These are phyloP conservation scores for Hypoxylon sp. DNA, from an alignment of 2,329 filamentous ascomycete species.

Conservation along the genomic window DNA sequence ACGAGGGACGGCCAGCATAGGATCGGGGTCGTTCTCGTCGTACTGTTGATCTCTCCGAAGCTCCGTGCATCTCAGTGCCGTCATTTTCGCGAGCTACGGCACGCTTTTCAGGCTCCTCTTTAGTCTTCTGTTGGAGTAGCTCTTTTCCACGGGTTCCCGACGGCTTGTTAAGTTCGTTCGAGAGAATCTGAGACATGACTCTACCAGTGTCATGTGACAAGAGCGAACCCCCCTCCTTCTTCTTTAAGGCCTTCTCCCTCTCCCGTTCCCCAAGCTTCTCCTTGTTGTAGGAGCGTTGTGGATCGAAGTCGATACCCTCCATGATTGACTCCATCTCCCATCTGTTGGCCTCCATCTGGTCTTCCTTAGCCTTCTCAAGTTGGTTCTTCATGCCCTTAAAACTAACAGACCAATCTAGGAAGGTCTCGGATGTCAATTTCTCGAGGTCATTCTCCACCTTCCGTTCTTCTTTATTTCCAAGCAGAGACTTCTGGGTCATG, in stretches of 20 bases:
- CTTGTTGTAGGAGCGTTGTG: not conserved
- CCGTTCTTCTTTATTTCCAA: conserved; percentile 37
- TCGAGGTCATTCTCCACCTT: conserved; percentile 13
- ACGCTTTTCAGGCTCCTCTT: conserved; percentile 29
- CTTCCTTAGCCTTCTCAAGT: conserved; percentile 47
- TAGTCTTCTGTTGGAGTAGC: conserved; percentile 6
- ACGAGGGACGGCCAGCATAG: conserved; percentile 49
- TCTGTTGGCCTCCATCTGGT: conserved; percentile 38
- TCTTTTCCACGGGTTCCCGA: conserved; percentile 19
- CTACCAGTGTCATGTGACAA: conserved; percentile 37
- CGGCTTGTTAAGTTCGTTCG: conserved; percentile 46
- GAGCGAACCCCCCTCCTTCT: conserved; percentile 23
- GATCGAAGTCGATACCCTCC: conserved; percentile 26
- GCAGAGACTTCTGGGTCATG: conserved; percentile 48
- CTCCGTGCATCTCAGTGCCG: conserved; percentile 37
- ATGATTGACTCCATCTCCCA: conserved; percentile 41
- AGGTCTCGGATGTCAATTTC: conserved; percentile 13
- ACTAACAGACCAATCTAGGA: conserved; percentile 50
- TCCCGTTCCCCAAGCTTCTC: not conserved
- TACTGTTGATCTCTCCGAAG: conserved; percentile 42
- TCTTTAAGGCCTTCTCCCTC: not conserved
- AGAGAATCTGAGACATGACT: conserved; percentile 47
- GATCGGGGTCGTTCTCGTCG: conserved; percentile 46
- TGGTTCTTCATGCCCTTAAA: conserved; percentile 53
- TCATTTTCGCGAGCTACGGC: conserved; percentile 32